Evolutionary conservation across 345 rosid species (phyloP), one percentile per base, ranked within the genome.

Genomic region (Hibiscus tridactylites): DNA sequence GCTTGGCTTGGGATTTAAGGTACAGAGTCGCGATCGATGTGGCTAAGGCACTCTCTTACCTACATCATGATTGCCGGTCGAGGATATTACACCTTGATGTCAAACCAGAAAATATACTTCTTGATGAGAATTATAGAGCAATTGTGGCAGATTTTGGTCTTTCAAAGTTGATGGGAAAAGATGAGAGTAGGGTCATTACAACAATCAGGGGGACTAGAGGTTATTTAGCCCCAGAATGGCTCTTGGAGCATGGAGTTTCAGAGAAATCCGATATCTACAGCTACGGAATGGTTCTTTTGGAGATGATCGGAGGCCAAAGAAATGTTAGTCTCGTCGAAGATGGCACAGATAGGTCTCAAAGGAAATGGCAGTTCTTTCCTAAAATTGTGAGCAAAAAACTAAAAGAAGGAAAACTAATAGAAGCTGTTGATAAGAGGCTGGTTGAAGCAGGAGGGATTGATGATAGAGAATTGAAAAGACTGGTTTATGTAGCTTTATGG

Each of bases 241-340:
- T 94, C 62, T 47, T 90, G 49, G 89, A 81, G 24, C 74, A 50
- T 1, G 90, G 91, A 1, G 72, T 90, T n/a, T 87, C 96, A 0
- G 92, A 85, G 78, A 92, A 92, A 75, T 89, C 84, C 1, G 97
- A 92, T 26, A 80, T 90, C 63, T 92, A 88, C 35, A 90, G 96
- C 60, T 92, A 77, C 9, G 93, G 96, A 0, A 85, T 90, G 79
- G 97, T 92, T 13, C 78, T 92, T 0, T 54, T 90, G 15, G 93
- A 90, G 85, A 78, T 92, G 73, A 79, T 88, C 7, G 90, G 97
- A 44, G 93, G 96, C 2, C 60, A 79, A 70, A 86, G 91, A 65
- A 88, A 86, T 26, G 88, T 89, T 0, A 35, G 74, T 53, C 65
- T 83, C 60, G 78, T 84, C 0, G 76, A 84, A 53, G 73, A 79